These are phyloP conservation scores for Parietichytrium sp. DNA, from an alignment of 108 stramenopile genomes.

Conservation along the genomic window DNA sequence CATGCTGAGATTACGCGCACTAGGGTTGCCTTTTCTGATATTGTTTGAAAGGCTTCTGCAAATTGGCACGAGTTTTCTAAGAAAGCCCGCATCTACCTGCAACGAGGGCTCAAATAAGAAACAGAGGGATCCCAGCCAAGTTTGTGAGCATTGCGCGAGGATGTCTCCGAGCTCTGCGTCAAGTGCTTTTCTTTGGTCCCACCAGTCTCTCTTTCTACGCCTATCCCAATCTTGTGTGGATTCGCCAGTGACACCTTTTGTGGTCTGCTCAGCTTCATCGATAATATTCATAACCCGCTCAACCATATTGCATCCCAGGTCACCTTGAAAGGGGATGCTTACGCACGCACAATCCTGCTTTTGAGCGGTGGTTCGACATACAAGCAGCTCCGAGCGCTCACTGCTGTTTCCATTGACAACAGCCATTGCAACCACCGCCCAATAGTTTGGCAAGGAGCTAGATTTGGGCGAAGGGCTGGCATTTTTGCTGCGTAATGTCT, in stretches of 20 bases:
- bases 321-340: no score
- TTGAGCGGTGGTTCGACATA: no score
- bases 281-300: no score
- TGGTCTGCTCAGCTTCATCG: conserved; percentile 23
- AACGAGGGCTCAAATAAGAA: background rate
- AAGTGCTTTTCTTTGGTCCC: background rate
- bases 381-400: no score
- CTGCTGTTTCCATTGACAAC: no score
- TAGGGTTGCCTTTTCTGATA: background rate
- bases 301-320: no score
- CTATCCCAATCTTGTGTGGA: background rate
- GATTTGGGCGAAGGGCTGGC: no score
- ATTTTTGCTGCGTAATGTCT: no score
- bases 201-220: background rate
- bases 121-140: background rate
- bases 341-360: no score
- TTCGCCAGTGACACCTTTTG: background rate
- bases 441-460: no score
- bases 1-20: background rate
- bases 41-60: background rate
- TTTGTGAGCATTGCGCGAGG: background rate
- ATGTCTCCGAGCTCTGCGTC: background rate
- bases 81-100: background rate
- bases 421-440: no score
- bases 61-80: background rate